phyloP scores from a whole-genome alignment of 192 early-diverging fungal species.

The Linnemannia schmuckeri region DNA sequence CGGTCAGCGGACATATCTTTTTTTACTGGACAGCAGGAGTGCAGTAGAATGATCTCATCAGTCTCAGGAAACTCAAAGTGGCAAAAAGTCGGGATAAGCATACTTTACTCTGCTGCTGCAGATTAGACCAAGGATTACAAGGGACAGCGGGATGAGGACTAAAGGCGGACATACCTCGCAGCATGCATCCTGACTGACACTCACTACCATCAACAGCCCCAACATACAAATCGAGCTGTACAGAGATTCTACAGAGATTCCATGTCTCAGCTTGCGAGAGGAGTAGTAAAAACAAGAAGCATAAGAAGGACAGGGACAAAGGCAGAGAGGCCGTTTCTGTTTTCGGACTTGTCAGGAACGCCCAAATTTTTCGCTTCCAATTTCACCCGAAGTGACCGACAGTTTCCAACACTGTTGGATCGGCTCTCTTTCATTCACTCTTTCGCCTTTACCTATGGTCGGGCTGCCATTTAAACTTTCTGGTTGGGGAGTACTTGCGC shows the following conservation, averaged over 20 bases:
- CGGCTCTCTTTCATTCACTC: neutral
- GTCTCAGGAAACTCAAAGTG: too few relatives aligned
- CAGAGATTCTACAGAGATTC: neutral
- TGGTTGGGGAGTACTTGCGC: neutral
- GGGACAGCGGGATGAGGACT: neutral
- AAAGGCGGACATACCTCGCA: neutral
- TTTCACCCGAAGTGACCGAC: constrained; percentile 2
- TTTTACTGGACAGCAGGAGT: too few relatives aligned
- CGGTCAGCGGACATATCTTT: too few relatives aligned
- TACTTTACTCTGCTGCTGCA: too few relatives aligned
- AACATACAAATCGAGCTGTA: neutral
- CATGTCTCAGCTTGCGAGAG: neutral
- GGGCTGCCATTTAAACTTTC: neutral
- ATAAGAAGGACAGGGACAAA: neutral
- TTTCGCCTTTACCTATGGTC: neutral
- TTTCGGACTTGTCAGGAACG: neutral
- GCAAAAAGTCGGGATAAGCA: too few relatives aligned
- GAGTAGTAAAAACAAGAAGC: neutral
- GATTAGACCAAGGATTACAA: neutral
- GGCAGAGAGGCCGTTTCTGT: neutral
- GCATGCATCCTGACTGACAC: neutral
- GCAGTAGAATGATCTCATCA: too few relatives aligned
- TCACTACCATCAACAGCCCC: neutral
- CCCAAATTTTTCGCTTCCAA: neutral
- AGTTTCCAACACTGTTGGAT: neutral